Conservation (phyloP, 2,329 filamentous ascomycete genomes). For the Aspergillus sclerotialis region DNA sequence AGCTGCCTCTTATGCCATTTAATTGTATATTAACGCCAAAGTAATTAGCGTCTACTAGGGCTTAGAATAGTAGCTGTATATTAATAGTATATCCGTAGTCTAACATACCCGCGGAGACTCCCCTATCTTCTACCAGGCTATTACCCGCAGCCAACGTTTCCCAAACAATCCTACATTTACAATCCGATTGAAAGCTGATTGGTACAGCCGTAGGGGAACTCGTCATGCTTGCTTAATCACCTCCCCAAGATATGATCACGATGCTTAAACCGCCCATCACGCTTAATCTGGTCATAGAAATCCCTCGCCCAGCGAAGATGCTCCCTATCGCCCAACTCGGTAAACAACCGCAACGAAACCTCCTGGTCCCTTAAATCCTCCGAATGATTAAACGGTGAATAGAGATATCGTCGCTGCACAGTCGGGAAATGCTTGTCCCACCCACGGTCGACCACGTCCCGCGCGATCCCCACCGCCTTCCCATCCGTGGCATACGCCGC, state of each 20-base stretch:
- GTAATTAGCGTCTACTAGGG: too few species aligned
- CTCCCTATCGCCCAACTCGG: slow-evolving; percentile 9
- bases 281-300: slow-evolving; percentile 13
- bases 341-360: slow-evolving; percentile 10
- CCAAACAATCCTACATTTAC: too few species aligned
- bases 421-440: slow-evolving; percentile 18
- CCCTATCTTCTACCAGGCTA: too few species aligned
- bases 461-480: slow-evolving; percentile 19
- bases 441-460: slow-evolving; percentile 17
- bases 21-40: too few species aligned
- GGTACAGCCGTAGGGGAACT: too few species aligned
- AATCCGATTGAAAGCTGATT: too few species aligned
- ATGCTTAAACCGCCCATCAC: slow-evolving; percentile 18
- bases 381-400: slow-evolving; percentile 30
- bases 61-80: too few species aligned
- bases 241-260: slow-evolving; percentile 17
- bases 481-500: slow-evolving; percentile 25
- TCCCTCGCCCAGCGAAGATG: slow-evolving; percentile 14
- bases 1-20: too few species aligned
- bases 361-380: slow-evolving; percentile 26
- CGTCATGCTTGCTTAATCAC: too few species aligned
- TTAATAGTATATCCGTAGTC: too few species aligned
- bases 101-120: too few species aligned
- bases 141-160: too few species aligned
- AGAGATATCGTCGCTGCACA: slow-evolving; percentile 23